Base-by-base conservation (phyloP, 2,329 filamentous ascomycete genomes). In the Pleomassaria siparia region DNA sequence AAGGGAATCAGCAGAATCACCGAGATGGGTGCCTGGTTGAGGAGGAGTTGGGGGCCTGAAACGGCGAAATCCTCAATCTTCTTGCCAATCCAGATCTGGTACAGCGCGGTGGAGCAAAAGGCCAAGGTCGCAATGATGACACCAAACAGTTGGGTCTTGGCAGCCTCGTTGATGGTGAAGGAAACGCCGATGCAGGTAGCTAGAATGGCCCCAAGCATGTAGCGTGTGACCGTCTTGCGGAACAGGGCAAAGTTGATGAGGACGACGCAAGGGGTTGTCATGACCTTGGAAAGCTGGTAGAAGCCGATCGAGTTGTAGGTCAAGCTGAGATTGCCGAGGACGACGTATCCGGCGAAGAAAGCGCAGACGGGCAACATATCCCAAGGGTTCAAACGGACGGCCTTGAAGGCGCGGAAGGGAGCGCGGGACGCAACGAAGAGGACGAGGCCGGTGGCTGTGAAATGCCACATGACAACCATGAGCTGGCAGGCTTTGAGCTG, bases 71-170 rank as follows among this genome's bases (percentile, higher is more conserved):
- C 74, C 46, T 72, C 69, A 46, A 76, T 75, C 59, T 76, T 76
- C 68, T 76, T 76, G 53, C 73, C 74, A 47, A 76, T 76, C 74
- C 74, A 76, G 39, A 76, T 74, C 57, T 76, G 73, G 50, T 76
- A 76, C 39, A 76, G 71, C 1, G 73, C 74, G 8, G 74, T 76
- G 2, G 72, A 71, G 46, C 68, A 71, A 51, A 76, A 76, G 8
- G 74, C 74, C 26, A 72, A 58, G 3, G 69, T 66, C 1, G 74
- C 74, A 47, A 75, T 69, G 11, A 74, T 71, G 20, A 72, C 69
- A 21, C 74, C 74, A 11, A 73, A 62, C 2, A 71, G 59, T n/a
- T 67, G 64, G 8, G 70, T 74, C 46, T 70, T 72, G 32, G 72
- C 63, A 1, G 67, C 64, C 21, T 67, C 67, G 40, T 70, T 71